Evolutionary conservation across 805 yeast genomes (phyloP).

Genomic region (Myxozyma nipponensis): DNA sequence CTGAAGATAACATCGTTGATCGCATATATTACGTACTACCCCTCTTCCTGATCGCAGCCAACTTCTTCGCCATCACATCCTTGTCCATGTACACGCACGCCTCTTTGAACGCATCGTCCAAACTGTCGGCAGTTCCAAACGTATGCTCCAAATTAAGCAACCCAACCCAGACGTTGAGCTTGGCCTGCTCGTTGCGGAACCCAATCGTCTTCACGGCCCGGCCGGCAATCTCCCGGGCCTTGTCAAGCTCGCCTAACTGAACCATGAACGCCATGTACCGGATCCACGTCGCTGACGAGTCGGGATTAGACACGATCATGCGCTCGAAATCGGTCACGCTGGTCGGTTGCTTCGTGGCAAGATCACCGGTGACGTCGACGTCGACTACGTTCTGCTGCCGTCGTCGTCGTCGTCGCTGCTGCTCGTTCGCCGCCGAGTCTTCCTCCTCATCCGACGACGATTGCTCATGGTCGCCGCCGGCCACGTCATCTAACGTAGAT

Average conservation of each 20-base stretch:
- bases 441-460: conserved; percentile 40
- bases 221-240: conserved; percentile 88
- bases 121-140: conserved; percentile 80
- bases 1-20: too few relatives aligned
- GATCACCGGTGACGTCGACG: conserved; percentile 81
- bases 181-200: conserved; percentile 88
- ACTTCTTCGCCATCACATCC: conserved; percentile 33
- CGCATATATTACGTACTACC: too few relatives aligned
- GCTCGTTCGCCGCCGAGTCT: conserved; percentile 27
- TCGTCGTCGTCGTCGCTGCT: conserved; percentile 43
- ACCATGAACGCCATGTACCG: conserved; percentile 97
- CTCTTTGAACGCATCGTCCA: conserved; percentile 75
- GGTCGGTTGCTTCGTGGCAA: conserved; percentile 83
- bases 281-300: conserved; percentile 94
- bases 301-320: conserved; percentile 83
- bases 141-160: conserved; percentile 87
- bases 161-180: conserved; percentile 94
- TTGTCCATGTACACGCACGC: conserved; percentile 92
- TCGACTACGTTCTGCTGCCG: conserved; percentile 58
- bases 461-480: conserved; percentile 48
- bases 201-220: conserved; percentile 88
- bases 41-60: conserved; percentile 20
- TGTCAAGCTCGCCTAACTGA: conserved; percentile 88
- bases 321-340: conserved; percentile 91
- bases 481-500: conserved; percentile 75